Conservation (phyloP, 805 yeast species). For the Wickerhamiella azyma region DNA sequence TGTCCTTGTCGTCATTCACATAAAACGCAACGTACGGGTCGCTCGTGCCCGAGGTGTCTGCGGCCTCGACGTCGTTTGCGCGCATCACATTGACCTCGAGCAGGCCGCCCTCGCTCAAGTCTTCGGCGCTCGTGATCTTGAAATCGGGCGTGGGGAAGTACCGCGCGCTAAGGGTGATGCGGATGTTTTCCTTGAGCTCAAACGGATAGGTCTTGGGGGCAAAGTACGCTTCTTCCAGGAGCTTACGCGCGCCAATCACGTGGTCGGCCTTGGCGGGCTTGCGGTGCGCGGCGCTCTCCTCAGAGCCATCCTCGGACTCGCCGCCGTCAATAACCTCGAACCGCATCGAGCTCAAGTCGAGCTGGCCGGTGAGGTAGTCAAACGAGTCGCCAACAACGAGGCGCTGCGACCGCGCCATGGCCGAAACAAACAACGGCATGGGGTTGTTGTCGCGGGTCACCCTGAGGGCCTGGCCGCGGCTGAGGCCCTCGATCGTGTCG, state of each 20-base stretch:
- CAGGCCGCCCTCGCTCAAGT: constrained; percentile 60
- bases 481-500: constrained; percentile 14
- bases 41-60: constrained; percentile 85
- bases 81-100: constrained; percentile 45
- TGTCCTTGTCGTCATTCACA: constrained; percentile 43
- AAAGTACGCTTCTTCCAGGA: constrained; percentile 16
- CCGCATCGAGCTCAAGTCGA: constrained; percentile 14
- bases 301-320: constrained; percentile 8
- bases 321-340: constrained; percentile 17
- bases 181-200: constrained; percentile 9
- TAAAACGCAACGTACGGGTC: constrained; percentile 76
- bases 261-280: constrained; percentile 28
- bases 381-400: constrained; percentile 18
- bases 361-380: constrained; percentile 21
- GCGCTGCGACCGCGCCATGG: constrained; percentile 34
- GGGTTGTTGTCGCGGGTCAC: constrained; percentile 65
- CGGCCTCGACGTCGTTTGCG: constrained; percentile 62
- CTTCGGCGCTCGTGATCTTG: constrained; percentile 58
- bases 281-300: constrained; percentile 10
- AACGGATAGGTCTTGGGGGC: constrained; percentile 15
- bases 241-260: constrained; percentile 34
- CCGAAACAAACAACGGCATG: constrained; percentile 46
- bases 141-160: constrained; percentile 61
- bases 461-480: constrained; percentile 48
- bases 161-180: constrained; percentile 26